Conservation (phyloP, 345 rosid genomes). For the Laguncularia racemosa region DNA sequence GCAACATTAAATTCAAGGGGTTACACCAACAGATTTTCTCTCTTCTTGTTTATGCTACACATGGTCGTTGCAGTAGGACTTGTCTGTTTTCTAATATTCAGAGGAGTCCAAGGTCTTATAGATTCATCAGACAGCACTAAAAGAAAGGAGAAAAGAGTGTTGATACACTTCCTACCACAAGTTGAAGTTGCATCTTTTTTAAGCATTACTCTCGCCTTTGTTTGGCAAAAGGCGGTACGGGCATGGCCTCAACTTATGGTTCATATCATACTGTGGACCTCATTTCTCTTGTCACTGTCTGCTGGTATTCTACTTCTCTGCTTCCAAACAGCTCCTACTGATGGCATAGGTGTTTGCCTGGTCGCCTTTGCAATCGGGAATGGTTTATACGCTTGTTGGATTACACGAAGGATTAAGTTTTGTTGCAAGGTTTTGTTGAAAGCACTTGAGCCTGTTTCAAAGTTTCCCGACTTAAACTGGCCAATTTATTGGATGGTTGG, state of each 20-base stretch:
- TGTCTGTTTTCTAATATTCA: slow-evolving; percentile 76
- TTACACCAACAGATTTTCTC: slow-evolving; percentile 71
- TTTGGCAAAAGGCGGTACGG: slow-evolving; percentile 80
- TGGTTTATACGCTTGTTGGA: slow-evolving; percentile 96
- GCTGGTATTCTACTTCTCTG: slow-evolving; percentile 92
- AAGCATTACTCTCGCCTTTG: slow-evolving; percentile 77
- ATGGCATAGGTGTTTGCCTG: slow-evolving; percentile 73
- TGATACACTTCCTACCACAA: slow-evolving; percentile 67
- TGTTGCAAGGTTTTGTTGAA: slow-evolving; percentile 50
- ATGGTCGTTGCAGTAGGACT: slow-evolving; percentile 53
- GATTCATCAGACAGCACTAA: slow-evolving; percentile 41
- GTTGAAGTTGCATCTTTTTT: slow-evolving; percentile 75
- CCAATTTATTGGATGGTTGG: slow-evolving; percentile 83
- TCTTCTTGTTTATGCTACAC: slow-evolving; percentile 66
- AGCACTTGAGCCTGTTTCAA: slow-evolving; percentile 66
- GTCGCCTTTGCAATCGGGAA: slow-evolving; percentile 73
- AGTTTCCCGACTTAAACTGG: slow-evolving; percentile 62
- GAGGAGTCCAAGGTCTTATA: slow-evolving; percentile 75
- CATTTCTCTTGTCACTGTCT: slow-evolving; percentile 56
- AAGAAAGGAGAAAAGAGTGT: slow-evolving; percentile 47
- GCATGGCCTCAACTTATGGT: slow-evolving; percentile 78
- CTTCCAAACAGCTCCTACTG: slow-evolving; percentile 80
- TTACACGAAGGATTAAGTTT: slow-evolving; percentile 48
- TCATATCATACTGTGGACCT: slow-evolving; percentile 81
- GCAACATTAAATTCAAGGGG: slow-evolving; percentile 68